These are phyloP conservation scores for Claviceps digitariae DNA, from an alignment of 2,329 filamentous ascomycete species.

Conservation along the genomic window DNA sequence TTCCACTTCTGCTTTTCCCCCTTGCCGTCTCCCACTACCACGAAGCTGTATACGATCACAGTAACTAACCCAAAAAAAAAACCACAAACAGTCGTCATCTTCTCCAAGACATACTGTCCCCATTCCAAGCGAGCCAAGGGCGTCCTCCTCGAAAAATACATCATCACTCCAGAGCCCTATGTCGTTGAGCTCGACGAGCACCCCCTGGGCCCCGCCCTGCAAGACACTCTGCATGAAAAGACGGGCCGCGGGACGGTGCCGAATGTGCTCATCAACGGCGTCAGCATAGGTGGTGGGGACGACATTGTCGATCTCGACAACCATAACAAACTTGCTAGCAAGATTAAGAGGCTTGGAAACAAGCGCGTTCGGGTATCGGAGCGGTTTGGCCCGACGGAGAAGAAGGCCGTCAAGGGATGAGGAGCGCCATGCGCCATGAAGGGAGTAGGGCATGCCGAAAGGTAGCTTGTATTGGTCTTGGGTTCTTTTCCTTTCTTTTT, in stretches of 20 bases:
- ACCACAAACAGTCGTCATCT: conserved; percentile 77
- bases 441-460: too few relatives aligned
- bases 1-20: too few relatives aligned
- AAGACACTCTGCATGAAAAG: conserved; percentile 54
- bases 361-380: conserved; percentile 45
- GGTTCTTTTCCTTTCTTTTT: not conserved
- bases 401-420: not conserved
- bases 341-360: conserved; percentile 59
- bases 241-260: conserved; percentile 81
- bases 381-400: conserved; percentile 19
- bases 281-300: conserved; percentile 82
- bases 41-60: too few relatives aligned
- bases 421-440: too few relatives aligned
- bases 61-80: too few relatives aligned
- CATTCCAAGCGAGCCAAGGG: conserved; percentile 75
- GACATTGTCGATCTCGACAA: conserved; percentile 63
- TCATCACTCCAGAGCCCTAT: conserved; percentile 66
- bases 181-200: conserved; percentile 87
- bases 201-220: conserved; percentile 57
- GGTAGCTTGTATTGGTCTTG: too few relatives aligned
- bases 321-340: conserved; percentile 53
- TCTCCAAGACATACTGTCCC: conserved; percentile 89
- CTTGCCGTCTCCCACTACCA: too few relatives aligned
- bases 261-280: conserved; percentile 78
- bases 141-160: conserved; percentile 72